A percentile compares a stretch with the other conserved stretches of the same genome.
These are phyloP conservation scores for Phytophthora brassicae DNA, from an alignment of 352 stramenopile species.

Conservation along the genomic window DNA sequence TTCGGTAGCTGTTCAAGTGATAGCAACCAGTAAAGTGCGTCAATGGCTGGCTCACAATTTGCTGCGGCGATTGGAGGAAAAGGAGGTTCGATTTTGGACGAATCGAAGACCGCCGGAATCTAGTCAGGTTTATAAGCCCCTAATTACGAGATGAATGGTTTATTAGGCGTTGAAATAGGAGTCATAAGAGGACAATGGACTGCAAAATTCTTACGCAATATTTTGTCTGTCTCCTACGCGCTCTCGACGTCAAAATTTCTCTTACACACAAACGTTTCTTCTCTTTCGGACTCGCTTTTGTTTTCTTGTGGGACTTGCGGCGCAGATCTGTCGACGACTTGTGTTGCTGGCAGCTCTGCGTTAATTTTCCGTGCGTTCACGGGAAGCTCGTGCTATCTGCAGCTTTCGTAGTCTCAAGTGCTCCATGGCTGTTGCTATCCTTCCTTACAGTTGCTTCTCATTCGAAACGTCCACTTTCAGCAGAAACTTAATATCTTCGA, in stretches of 20 bases:
- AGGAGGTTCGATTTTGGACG: background rate
- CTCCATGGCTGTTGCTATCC: background rate
- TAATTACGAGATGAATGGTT: background rate
- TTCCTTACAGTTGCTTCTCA: constrained; percentile 41
- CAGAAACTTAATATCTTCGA: constrained; percentile 69
- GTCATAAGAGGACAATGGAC: constrained; percentile 1
- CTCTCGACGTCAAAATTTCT: constrained; percentile 13
- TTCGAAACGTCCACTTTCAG: constrained; percentile 42
- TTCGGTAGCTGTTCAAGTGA: constrained; percentile 20
- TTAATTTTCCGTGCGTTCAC: background rate
- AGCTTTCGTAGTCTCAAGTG: background rate
- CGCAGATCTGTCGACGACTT: background rate
- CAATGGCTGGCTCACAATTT: background rate
- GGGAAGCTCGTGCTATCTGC: background rate
- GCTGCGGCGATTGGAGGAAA: constrained; percentile 16
- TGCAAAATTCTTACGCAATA: constrained; percentile 22
- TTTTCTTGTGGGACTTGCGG: constrained; percentile 8
- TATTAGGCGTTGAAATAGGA: background rate
- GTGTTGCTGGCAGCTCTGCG: background rate
- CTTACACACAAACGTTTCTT: constrained; percentile 17
- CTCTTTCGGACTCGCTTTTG: background rate
- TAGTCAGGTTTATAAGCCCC: background rate
- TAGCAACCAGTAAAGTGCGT: constrained; percentile 31
- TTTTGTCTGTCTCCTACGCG: constrained; percentile 8
- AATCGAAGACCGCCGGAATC: constrained; percentile 10